Conservation (phyloP, 176 grass and related monocot species). For the Eremochloa ophiuroides region DNA sequence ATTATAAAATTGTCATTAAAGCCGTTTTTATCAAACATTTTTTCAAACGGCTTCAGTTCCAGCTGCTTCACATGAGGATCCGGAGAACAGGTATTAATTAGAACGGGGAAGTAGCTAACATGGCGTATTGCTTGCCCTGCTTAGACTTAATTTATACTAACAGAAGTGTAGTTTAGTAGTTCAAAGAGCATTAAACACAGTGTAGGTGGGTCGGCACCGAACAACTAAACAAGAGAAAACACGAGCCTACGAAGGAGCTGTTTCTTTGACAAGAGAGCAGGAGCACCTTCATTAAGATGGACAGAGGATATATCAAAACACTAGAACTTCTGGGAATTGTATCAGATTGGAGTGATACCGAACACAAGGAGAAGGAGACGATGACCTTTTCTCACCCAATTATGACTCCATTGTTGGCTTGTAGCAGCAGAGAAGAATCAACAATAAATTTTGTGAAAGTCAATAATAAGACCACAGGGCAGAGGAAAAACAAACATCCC, state of each 20-base stretch:
- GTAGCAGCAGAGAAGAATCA: not conserved
- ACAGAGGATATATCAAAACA: too few relatives aligned
- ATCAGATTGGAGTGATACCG: not conserved
- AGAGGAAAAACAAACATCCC: not conserved
- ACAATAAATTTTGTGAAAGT: not conserved
- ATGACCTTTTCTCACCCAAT: not conserved
- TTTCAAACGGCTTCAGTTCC: too few relatives aligned
- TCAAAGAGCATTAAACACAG: not conserved
- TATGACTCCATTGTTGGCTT: not conserved
- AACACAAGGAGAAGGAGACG: not conserved
- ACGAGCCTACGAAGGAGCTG: not conserved
- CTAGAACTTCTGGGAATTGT: too few relatives aligned
- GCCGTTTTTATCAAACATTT: too few relatives aligned
- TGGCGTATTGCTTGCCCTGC: not conserved
- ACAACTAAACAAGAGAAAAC: not conserved
- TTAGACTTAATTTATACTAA: too few relatives aligned
- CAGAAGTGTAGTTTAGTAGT: too few relatives aligned
- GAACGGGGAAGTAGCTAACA: not conserved
- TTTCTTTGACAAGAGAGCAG: not conserved
- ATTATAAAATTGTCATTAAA: too few relatives aligned
- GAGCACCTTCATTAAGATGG: not conserved
- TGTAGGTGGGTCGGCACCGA: not conserved
- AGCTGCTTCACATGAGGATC: too few relatives aligned
- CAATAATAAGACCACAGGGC: not conserved
- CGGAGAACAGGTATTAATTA: too few relatives aligned